Evolutionary conservation across 169 alveolate species (phyloP).

Genomic region (Plasmodium malariae): DNA sequence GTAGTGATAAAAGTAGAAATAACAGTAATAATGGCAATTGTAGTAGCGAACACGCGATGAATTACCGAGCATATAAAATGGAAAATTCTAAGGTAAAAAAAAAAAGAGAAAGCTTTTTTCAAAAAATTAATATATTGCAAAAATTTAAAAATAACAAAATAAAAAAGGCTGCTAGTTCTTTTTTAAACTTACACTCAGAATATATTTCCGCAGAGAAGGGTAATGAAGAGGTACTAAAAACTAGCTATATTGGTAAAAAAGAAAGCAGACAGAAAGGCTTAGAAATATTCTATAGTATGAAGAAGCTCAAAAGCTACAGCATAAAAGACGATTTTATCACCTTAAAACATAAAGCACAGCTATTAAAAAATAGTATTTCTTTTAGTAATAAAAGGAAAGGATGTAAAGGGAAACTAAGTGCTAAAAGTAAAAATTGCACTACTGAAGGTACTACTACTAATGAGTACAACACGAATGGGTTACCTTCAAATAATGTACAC

Average conservation of each 20-base stretch:
- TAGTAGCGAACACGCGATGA: neutral
- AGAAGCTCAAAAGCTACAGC: slow-evolving; percentile 25
- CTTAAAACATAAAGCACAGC: slow-evolving; percentile 39
- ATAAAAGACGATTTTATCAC: slow-evolving; percentile 30
- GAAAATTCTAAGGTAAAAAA: slow-evolving; percentile 24
- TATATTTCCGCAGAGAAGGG: slow-evolving; percentile 4
- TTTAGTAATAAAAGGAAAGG: slow-evolving; percentile 19
- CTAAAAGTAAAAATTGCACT: neutral
- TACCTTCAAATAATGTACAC: too few relatives aligned
- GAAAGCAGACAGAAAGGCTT: neutral
- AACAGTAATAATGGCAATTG: neutral
- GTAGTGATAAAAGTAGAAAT: neutral
- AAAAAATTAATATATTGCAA: slow-evolving; percentile 68
- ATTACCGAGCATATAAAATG: neutral
- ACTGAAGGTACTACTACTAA: neutral
- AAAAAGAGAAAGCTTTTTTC: slow-evolving; percentile 74
- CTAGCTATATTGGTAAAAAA: neutral
- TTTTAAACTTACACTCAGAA: slow-evolving; percentile 11
- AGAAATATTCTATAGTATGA: neutral
- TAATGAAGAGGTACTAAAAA: neutral
- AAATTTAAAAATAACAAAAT: slow-evolving; percentile 59
- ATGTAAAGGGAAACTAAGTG: slow-evolving; percentile 2
- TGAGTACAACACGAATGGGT: too few relatives aligned
- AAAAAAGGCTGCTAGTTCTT: slow-evolving; percentile 54
- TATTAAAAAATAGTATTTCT: slow-evolving; percentile 7